A percentile compares a stretch with the other conserved stretches of the same genome.
phyloP scores from a whole-genome alignment of 176 grass and related monocot genomes.

The Oryza officinalis region DNA sequence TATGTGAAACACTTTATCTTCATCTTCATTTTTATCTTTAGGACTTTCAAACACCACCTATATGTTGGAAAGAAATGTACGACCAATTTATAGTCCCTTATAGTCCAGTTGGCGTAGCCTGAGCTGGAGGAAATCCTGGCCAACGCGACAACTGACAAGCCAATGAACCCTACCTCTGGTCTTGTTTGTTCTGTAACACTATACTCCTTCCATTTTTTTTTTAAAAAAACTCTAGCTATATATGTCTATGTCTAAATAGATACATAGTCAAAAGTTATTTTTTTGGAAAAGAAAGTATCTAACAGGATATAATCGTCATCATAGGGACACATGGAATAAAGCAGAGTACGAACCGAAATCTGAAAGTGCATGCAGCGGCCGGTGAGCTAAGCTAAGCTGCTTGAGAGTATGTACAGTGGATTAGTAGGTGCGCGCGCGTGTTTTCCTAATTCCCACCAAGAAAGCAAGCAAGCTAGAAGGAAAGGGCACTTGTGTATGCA shows the following conservation, averaged over 20 bases:
- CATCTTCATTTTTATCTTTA: no score
- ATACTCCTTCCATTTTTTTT: no score
- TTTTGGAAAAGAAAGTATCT: no score
- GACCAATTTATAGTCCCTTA: not conserved
- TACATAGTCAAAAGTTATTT: no score
- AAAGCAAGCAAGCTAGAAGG: not conserved
- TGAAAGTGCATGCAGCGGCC: not conserved
- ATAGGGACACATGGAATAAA: not conserved
- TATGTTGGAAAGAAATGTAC: not conserved
- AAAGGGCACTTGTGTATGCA: not conserved
- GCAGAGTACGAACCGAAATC: not conserved
- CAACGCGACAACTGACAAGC: not conserved
- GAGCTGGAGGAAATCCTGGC: not conserved
- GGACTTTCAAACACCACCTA: no score
- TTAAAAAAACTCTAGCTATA: no score
- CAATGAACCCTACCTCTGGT: not conserved
- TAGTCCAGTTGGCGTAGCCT: not conserved
- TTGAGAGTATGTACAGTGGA: not conserved
- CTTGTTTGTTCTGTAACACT: not conserved
- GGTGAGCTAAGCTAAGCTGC: not conserved
- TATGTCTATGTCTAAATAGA: no score
- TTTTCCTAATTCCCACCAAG: not conserved
- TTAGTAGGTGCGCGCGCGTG: not conserved
- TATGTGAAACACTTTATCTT: no score
- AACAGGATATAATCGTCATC: no score